Conservation (phyloP, 768 basidiomycete genomes). For the Lyophyllum semitale region DNA sequence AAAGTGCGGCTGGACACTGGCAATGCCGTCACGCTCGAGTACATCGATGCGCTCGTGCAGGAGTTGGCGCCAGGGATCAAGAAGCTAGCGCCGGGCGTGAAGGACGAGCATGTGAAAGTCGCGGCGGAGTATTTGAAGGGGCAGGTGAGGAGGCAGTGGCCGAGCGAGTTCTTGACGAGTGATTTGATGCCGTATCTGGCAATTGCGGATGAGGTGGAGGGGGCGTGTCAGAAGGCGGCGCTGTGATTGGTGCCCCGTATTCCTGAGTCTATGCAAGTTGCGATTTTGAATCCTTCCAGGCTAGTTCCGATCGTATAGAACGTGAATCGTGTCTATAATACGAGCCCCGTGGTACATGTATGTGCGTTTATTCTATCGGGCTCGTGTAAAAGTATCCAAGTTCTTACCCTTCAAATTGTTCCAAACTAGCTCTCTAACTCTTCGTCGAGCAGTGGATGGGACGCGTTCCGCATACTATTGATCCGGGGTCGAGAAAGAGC, state of each 20-base stretch:
- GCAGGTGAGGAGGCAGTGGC: slow-evolving; percentile 81
- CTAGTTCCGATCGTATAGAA: no score
- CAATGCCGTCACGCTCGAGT: slow-evolving; percentile 63
- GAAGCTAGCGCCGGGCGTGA: slow-evolving; percentile 63
- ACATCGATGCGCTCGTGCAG: slow-evolving; percentile 64
- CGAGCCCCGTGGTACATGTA: no score
- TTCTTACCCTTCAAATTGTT: no score
- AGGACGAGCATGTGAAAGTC: slow-evolving; percentile 71
- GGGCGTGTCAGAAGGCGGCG: slow-evolving; percentile 54
- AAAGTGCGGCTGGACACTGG: slow-evolving; percentile 67
- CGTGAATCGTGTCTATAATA: no score
- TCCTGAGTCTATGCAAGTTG: no score
- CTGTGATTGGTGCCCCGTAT: slow-evolving; percentile 36
- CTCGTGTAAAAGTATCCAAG: no score
- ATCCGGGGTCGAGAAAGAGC: no score
- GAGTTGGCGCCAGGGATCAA: slow-evolving; percentile 72
- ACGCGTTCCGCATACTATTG: no score
- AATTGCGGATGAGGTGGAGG: slow-evolving; percentile 70
- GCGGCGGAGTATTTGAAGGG: slow-evolving; percentile 77
- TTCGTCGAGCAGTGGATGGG: no score
- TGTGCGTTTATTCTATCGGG: no score
- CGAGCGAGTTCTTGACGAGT: slow-evolving; percentile 95
- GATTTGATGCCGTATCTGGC: slow-evolving; percentile 91
- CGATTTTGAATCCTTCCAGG: no score
- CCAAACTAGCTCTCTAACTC: no score